Percentiles rank a stretch among this genome's conserved stretches.
Evolutionary conservation across 225 moss, liverwort and hornwort genomes (phyloP).

Genomic region (Sphagnum tenellum): DNA sequence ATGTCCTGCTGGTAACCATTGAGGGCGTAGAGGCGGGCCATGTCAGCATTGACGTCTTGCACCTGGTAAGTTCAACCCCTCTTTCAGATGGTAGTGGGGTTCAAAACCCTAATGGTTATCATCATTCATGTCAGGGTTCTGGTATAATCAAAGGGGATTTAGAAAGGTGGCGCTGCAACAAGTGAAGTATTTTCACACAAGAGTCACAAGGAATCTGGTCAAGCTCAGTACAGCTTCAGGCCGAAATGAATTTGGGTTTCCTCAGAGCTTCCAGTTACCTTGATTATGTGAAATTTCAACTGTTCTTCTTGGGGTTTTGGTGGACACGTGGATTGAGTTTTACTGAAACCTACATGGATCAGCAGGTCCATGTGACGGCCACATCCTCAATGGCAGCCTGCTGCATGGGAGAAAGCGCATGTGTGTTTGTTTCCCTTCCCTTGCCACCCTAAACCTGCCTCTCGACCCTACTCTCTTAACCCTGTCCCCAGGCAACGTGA

Average conservation of each 20-base stretch:
- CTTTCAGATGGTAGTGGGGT: conserved; percentile 10
- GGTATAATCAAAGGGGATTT: conserved; percentile 5
- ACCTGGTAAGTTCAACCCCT: conserved; percentile 88
- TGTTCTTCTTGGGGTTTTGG: conserved; percentile 96
- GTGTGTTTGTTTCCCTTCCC: conserved; percentile 99
- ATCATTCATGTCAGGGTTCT: too few relatives aligned
- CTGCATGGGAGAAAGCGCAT: conserved; percentile 99
- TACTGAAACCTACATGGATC: conserved; percentile 99
- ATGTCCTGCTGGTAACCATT: conserved; percentile 99
- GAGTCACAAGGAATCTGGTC: too few relatives aligned
- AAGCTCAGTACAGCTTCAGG: conserved; percentile 3
- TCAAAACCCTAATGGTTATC: too few relatives aligned
- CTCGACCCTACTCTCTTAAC: conserved; percentile 87
- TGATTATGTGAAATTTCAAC: conserved; percentile 73
- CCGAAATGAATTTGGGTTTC: conserved; percentile 19
- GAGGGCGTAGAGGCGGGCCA: conserved; percentile 99
- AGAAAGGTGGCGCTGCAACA: conserved; percentile 39
- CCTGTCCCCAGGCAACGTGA: conserved; percentile 72
- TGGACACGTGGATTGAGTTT: conserved; percentile 98
- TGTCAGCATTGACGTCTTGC: conserved; percentile 99
- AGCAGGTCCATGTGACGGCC: conserved; percentile 99
- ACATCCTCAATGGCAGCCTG: conserved; percentile 99
- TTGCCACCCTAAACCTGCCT: conserved; percentile 88
- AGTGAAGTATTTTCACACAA: too few relatives aligned
- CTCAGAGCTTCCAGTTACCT: conserved; percentile 40